These are phyloP conservation scores for Solanum paucissectum DNA, from an alignment of 257 asterid species.

Conservation along the genomic window DNA sequence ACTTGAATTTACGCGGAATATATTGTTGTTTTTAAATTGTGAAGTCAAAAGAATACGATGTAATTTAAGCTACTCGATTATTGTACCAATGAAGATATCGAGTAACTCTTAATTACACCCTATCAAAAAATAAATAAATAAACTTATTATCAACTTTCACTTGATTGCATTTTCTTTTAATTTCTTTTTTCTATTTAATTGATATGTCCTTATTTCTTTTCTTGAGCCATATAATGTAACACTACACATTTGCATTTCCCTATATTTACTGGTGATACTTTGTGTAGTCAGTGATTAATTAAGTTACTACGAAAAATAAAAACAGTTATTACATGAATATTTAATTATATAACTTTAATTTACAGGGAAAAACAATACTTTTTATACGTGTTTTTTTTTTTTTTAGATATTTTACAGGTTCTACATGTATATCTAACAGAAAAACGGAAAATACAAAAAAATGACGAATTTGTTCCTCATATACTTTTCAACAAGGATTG, in stretches of 20 bases:
- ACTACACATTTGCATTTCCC: background rate
- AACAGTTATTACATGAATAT: background rate
- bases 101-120: background rate
- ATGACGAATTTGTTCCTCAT: background rate
- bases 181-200: background rate
- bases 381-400: background rate
- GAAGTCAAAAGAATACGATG: accelerated
- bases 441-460: background rate
- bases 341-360: background rate
- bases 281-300: background rate
- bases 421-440: background rate
- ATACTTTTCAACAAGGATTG: background rate
- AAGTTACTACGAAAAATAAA: background rate
- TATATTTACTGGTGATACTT: background rate
- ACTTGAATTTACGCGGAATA: background rate
- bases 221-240: background rate
- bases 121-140: background rate
- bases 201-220: background rate
- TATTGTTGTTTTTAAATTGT: background rate
- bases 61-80: background rate
- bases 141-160: background rate
- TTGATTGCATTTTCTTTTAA: background rate
- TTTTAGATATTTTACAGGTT: background rate
- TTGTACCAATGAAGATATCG: background rate
- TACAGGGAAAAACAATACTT: background rate